Evolutionary conservation across 441 rosid genomes (phyloP).

Genomic region (Oxalis stricta): DNA sequence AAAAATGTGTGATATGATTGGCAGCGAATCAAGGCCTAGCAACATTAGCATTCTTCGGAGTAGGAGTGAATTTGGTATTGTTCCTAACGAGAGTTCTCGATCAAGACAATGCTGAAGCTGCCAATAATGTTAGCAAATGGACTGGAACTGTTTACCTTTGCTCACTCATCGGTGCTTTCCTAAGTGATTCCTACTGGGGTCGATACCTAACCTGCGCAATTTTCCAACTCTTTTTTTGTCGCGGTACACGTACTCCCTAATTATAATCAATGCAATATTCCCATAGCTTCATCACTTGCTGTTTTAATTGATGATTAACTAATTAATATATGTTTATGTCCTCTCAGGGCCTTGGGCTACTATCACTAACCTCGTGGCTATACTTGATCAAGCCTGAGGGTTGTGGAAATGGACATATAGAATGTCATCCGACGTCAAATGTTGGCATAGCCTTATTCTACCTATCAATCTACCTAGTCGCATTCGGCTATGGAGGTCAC

Average conservation of each 20-base stretch:
- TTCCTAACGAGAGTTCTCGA: constrained; percentile 70
- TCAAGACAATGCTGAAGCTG: constrained; percentile 73
- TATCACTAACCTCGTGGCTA: constrained; percentile 47
- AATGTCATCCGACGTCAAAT: constrained; percentile 33
- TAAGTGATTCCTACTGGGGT: constrained; percentile 91
- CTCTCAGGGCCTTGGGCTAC: constrained; percentile 42
- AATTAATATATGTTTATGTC: not conserved
- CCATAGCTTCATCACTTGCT: not conserved
- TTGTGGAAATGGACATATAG: constrained; percentile 44
- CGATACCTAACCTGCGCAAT: constrained; percentile 62
- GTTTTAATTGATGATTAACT: not conserved
- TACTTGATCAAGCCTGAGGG: constrained; percentile 55
- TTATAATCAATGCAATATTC: not conserved
- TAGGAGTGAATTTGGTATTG: constrained; percentile 72
- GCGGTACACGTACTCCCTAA: constrained; percentile 14
- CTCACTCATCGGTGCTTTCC: constrained; percentile 75
- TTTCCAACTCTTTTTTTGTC: constrained; percentile 41
- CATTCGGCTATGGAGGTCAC: constrained; percentile 81
- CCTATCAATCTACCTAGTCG: constrained; percentile 50
- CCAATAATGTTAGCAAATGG: constrained; percentile 84
- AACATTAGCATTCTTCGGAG: constrained; percentile 86
- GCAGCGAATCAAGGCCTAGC: constrained; percentile 82
- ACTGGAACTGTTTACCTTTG: constrained; percentile 85
- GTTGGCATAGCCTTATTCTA: constrained; percentile 38
- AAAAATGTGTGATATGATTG: too few species aligned